These are phyloP conservation scores for Saturnispora kantuleensis DNA, from an alignment of 805 yeast genomes.

Conservation along the genomic window DNA sequence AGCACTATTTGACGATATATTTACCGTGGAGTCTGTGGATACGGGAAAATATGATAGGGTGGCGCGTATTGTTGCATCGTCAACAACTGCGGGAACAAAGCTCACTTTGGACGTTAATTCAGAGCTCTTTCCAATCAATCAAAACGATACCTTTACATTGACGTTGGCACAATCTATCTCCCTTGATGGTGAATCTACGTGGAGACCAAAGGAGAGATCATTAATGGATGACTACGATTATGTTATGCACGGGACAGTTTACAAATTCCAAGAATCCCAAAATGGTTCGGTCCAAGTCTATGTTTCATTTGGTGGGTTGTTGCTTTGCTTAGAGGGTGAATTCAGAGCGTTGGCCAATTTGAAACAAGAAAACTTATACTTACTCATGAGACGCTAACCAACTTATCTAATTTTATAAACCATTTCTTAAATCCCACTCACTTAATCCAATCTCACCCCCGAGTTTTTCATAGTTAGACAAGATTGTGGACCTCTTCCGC, in stretches of 20 bases:
- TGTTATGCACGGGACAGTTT: conserved; percentile 96
- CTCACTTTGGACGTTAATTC: conserved; percentile 84
- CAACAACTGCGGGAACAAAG: conserved; percentile 71
- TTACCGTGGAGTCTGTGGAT: conserved; percentile 76
- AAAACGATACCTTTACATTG: conserved; percentile 70
- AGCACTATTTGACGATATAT: conserved; percentile 88
- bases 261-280: conserved; percentile 83
- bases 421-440: conserved; percentile 64
- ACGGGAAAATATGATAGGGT: conserved; percentile 88
- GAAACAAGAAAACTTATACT: conserved; percentile 89
- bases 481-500: conserved; percentile 45
- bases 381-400: conserved; percentile 60
- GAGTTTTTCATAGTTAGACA: conserved; percentile 57
- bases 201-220: conserved; percentile 82
- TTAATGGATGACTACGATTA: conserved; percentile 96
- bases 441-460: conserved; percentile 73
- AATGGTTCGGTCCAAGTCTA: conserved; percentile 72
- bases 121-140: conserved; percentile 79
- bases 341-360: conserved; percentile 80
- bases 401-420: conserved; percentile 6
- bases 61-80: conserved; percentile 76
- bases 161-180: conserved; percentile 73
- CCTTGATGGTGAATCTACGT: conserved; percentile 40
- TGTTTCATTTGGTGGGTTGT: conserved; percentile 90
- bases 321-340: conserved; percentile 90